A percentile compares a stretch with the other conserved stretches of the same genome.
These are phyloP conservation scores for Botrytis fragariae DNA, from an alignment of 2,329 filamentous ascomycete genomes.

Conservation along the genomic window DNA sequence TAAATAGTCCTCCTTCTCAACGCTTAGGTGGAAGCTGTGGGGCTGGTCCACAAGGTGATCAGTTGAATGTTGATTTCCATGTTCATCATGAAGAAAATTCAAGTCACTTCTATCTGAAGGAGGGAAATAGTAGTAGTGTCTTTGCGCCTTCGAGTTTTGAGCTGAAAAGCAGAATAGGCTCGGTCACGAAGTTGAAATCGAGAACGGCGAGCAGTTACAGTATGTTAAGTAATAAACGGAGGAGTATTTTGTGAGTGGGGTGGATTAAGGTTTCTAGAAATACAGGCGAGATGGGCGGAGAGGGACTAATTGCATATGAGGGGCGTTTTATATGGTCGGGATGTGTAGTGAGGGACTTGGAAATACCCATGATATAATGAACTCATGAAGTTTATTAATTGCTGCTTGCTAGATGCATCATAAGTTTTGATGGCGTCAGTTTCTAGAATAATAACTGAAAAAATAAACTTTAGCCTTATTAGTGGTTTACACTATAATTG, in stretches of 20 bases:
- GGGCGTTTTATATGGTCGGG: not conserved
- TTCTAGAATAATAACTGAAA: not conserved
- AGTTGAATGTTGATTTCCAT: constrained; percentile 42
- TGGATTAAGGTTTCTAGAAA: too few relatives aligned
- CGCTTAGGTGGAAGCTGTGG: constrained; percentile 56
- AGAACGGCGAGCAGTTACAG: constrained; percentile 26
- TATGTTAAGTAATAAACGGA: constrained; percentile 28
- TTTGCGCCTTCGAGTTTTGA: not conserved
- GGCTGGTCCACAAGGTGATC: constrained; percentile 45
- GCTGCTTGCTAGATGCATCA: not conserved
- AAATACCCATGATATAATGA: constrained; percentile 1
- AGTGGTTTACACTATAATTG: not conserved
- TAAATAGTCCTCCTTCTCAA: constrained; percentile 59
- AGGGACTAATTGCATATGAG: not conserved
- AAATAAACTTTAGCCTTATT: not conserved
- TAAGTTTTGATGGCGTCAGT: too few relatives aligned
- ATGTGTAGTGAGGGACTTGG: not conserved
- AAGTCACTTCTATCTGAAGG: constrained; percentile 54
- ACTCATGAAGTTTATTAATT: not conserved
- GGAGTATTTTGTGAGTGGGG: constrained; percentile 16
- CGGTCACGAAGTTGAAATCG: constrained; percentile 11
- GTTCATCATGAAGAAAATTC: constrained; percentile 47
- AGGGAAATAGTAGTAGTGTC: constrained; percentile 26
- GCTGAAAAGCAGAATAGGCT: constrained; percentile 22
- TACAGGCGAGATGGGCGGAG: too few relatives aligned